A percentile compares a stretch with the other conserved stretches of the same genome.
These are phyloP conservation scores for Arachnopeziza araneosa DNA, from an alignment of 2,329 filamentous ascomycete genomes.

Conservation along the genomic window DNA sequence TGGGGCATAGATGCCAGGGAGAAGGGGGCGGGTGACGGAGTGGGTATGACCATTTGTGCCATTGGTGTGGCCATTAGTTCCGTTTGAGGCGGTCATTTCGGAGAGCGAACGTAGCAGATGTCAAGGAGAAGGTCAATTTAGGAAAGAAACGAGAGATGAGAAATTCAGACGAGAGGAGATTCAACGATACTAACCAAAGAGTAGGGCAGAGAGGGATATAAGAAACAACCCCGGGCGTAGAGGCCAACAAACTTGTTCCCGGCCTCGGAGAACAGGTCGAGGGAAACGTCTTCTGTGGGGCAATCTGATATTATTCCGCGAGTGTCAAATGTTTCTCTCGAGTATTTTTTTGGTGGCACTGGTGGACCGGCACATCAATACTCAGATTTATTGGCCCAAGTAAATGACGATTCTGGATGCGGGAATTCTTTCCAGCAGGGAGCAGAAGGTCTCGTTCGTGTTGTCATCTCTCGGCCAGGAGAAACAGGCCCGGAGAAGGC, in stretches of 20 bases:
- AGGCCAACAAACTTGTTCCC: constrained; percentile 10
- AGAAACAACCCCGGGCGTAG: constrained; percentile 3
- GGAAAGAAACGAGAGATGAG: constrained; percentile 5
- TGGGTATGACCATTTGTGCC: constrained; percentile 30
- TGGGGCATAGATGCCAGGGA: constrained; percentile 79
- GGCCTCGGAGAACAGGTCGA: constrained; percentile 7
- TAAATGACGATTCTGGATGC: background rate
- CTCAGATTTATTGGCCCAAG: background rate
- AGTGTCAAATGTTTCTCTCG: background rate
- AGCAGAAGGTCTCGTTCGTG: background rate
- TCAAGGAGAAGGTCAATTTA: constrained; percentile 4
- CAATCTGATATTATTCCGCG: constrained; percentile 18
- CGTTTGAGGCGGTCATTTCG: constrained; percentile 2
- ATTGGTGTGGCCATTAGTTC: constrained; percentile 6
- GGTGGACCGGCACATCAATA: background rate
- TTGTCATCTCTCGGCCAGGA: background rate
- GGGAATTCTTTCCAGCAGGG: background rate
- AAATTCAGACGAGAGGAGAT: constrained; percentile 10
- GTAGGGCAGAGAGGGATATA: constrained; percentile 10
- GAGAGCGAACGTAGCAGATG: background rate
- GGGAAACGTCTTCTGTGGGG: constrained; percentile 9
- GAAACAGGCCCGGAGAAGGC: background rate
- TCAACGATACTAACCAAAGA: background rate
- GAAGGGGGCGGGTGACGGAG: constrained; percentile 49
- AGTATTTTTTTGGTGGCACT: background rate